Conservation (phyloP, 345 rosid genomes). For the Barbarea vulgaris region DNA sequence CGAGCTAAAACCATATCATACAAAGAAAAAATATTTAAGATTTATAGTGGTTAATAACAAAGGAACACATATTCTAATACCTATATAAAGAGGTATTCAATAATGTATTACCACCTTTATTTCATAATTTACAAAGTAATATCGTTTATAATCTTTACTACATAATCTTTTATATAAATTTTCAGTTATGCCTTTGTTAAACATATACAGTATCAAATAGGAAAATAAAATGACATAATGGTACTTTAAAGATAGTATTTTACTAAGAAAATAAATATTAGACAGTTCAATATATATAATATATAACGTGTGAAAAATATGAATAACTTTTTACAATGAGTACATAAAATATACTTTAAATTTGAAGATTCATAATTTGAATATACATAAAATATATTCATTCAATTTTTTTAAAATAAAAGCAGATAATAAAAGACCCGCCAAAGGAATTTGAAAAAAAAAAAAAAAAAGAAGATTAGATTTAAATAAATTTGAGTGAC, state of each 20-base stretch:
- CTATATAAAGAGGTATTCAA: too few relatives aligned
- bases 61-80: background rate
- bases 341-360: background rate
- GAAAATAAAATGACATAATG: background rate
- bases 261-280: background rate
- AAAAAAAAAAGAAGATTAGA: background rate
- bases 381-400: background rate
- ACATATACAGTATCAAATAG: background rate
- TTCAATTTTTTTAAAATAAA: background rate
- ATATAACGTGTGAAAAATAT: background rate
- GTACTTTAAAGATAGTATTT: background rate
- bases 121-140: background rate
- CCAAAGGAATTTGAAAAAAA: conserved; percentile 34
- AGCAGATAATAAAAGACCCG: conserved; percentile 27
- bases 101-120: background rate
- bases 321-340: background rate
- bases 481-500: conserved; percentile 8
- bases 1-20: conserved; percentile 48
- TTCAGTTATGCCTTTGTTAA: background rate
- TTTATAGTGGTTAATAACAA: background rate
- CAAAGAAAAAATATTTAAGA: background rate
- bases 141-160: background rate
- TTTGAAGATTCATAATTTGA: background rate
- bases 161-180: background rate
- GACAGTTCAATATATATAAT: background rate